Evolutionary conservation across 2,329 filamentous ascomycete species (phyloP), one percentile per base, ranked within the genome.

Genomic region (Chrysoporthe cubensis): DNA sequence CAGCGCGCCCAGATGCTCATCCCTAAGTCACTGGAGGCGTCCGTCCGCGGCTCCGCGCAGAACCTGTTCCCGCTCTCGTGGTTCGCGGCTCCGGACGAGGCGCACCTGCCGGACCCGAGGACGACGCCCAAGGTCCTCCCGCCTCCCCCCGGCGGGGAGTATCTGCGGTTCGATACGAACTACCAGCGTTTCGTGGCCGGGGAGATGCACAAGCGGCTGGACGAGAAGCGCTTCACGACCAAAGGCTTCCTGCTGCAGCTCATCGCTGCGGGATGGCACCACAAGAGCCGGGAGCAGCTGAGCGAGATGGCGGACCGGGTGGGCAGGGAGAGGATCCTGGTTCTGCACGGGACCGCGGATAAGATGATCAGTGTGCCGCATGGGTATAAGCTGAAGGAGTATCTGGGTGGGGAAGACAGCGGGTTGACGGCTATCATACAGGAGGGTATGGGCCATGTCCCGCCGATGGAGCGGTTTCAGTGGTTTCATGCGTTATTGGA

Each of bases 151-250:
- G 71, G 68, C 18, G 60, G 40, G 2, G 42, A 69, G 58, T 88
- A 88, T 66, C 73, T 82, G 48, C 78, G 77, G 9, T 97, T 96
- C 77, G 85, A 85, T 4, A 92, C 84, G 64, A 96, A 95, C 75
- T 93, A 89, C 68, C 91, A 96, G 80, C 90, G 94, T 5, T 95
- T 94, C 75, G 90, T 91, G 37, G 93, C 94, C 0, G 88, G 90
- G 72, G 93, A 97, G 78, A 78, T 96, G 71, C 83, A 82, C 74
- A 97, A 97, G 81, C 85, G 91, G 21, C 79, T 83, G 18, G 84
- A 91, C 67, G 80, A 83, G 0, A 80, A 82, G 0, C 81, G 82
- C 6, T 95, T 93, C 76, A 87, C 86, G 3, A 84, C 82, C 59
- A 82, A 82, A 43, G 92, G 91, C 1, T 93, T 96, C 77, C 75